Evolutionary conservation across 306 rosid species (phyloP), one percentile per base, ranked within the genome.

Genomic region (Datisca glomerata): DNA sequence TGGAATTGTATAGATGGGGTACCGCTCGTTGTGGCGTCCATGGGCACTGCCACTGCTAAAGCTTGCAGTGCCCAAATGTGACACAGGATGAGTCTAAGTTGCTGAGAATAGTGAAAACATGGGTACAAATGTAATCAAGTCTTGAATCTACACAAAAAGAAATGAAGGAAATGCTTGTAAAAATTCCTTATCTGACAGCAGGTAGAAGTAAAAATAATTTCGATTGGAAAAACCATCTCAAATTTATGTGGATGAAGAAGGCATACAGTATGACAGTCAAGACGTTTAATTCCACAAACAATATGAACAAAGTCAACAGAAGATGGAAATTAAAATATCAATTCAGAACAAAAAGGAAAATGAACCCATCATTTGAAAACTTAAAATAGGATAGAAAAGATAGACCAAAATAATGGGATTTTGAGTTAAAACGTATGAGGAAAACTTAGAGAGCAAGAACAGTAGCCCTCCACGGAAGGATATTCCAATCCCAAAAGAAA

Each of bases 1-100:
- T 68, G 85, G 71, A 70, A 82, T 69, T 86, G 89, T 37, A 89
- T 61, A 18, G 86, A 56, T 31, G 89, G 83, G 71, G 85, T 80
- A 67, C 93, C 85, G 55, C 94, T 74, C 2, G 94, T 71, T 40
- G 97, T 73, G 63, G 93, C 95, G 34, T 89, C 97, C 95, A 89
- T 87, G 84, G 93, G 94, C 94, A 83, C 93, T 82, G 94, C 93
- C 29, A 25, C 45, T 25, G 1, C 19, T 21, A 1, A 28, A 28
- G 7, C 57, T 66, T 23, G 82, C 96, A 87, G 96, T 76, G 82
- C 80, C 87, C 86, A 61, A 76, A 54, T 64, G 66, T 68, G 58
- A 70, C 70, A 52, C 68, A 51, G 41, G 66, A 55, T 53, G 58
- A 59, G 60, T 53, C 75, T 71, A 73, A 62, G 48, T 61, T 55